Percentiles rank a stretch among this genome's conserved stretches.
These are phyloP conservation scores for Ascochyta koolunga DNA, from an alignment of 2,329 filamentous ascomycete genomes.

Conservation along the genomic window DNA sequence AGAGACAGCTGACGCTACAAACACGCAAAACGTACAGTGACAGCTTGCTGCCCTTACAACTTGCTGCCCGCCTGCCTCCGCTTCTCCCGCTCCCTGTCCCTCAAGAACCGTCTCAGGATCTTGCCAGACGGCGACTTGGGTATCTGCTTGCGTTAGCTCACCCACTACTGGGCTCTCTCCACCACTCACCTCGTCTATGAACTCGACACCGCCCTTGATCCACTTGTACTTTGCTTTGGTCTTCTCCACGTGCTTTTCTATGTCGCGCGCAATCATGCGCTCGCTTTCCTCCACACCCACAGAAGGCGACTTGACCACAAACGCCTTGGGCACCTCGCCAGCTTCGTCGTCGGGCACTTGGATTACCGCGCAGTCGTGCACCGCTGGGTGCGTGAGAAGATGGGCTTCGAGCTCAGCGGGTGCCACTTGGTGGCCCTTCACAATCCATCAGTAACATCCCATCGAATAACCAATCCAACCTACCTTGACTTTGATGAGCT, in stretches of 20 bases:
- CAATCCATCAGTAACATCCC: not conserved
- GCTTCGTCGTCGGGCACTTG: slow-evolving; percentile 69
- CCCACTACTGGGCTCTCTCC: slow-evolving; percentile 34
- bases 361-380: slow-evolving; percentile 82
- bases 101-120: slow-evolving; percentile 67
- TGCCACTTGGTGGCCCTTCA: slow-evolving; percentile 80
- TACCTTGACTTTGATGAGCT: slow-evolving; percentile 81
- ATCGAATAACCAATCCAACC: no score
- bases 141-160: slow-evolving; percentile 44
- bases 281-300: slow-evolving; percentile 60
- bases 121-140: slow-evolving; percentile 69
- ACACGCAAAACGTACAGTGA: no score
- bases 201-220: slow-evolving; percentile 65
- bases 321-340: slow-evolving; percentile 69
- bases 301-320: slow-evolving; percentile 63
- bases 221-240: slow-evolving; percentile 68
- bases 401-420: slow-evolving; percentile 84
- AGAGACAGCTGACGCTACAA: no score
- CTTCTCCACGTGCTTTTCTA: slow-evolving; percentile 64
- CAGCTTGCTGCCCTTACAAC: slow-evolving; percentile 55
- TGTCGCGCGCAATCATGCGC: slow-evolving; percentile 56
- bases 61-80: slow-evolving; percentile 69
- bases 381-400: slow-evolving; percentile 73
- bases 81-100: slow-evolving; percentile 75
- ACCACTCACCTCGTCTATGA: slow-evolving; percentile 37